phyloP scores from a whole-genome alignment of 805 yeast genomes.

The Brettanomyces bruxellensis region DNA sequence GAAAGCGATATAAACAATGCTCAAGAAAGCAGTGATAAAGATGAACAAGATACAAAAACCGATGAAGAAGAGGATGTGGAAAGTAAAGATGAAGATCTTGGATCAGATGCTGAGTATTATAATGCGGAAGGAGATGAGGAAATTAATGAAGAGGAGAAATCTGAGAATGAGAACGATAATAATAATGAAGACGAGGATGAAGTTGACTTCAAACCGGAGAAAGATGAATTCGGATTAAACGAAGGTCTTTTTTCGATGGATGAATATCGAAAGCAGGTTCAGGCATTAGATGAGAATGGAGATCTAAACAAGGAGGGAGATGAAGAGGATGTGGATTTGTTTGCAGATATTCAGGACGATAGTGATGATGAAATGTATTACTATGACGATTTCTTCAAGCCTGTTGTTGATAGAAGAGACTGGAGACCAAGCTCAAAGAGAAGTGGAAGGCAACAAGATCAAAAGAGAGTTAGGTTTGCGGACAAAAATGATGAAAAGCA shows the following conservation, averaged over 20 bases:
- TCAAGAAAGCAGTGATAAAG: slow-evolving; percentile 14
- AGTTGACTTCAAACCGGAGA: slow-evolving; percentile 25
- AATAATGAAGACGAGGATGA: slow-evolving; percentile 36
- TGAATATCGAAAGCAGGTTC: slow-evolving; percentile 39
- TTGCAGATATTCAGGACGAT: slow-evolving; percentile 42
- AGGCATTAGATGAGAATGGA: slow-evolving; percentile 24
- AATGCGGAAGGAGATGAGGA: slow-evolving; percentile 30
- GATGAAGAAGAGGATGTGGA: slow-evolving; percentile 28
- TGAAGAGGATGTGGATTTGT: slow-evolving; percentile 43
- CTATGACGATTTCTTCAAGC: slow-evolving; percentile 60
- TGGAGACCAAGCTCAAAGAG: slow-evolving; percentile 6
- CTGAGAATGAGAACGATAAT: slow-evolving; percentile 44
- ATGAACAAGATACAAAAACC: slow-evolving; percentile 18
- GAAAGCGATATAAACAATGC: slow-evolving; percentile 10
- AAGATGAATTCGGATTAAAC: slow-evolving; percentile 58
- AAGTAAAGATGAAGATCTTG: slow-evolving; percentile 22
- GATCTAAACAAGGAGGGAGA: slow-evolving; percentile 36
- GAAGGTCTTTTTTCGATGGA: slow-evolving; percentile 82
- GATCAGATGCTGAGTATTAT: slow-evolving; percentile 15
- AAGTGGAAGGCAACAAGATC: slow-evolving; percentile 7
- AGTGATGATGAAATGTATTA: slow-evolving; percentile 38
- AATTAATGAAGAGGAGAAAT: slow-evolving; percentile 9
- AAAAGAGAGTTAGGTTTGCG: slow-evolving; percentile 9
- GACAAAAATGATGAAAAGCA: slow-evolving; percentile 3
- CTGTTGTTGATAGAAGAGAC: slow-evolving; percentile 10